Evolutionary conservation across 2,329 filamentous ascomycete genomes (phyloP), one percentile per base, ranked within the genome.

Genomic region (Fusarium sp.): DNA sequence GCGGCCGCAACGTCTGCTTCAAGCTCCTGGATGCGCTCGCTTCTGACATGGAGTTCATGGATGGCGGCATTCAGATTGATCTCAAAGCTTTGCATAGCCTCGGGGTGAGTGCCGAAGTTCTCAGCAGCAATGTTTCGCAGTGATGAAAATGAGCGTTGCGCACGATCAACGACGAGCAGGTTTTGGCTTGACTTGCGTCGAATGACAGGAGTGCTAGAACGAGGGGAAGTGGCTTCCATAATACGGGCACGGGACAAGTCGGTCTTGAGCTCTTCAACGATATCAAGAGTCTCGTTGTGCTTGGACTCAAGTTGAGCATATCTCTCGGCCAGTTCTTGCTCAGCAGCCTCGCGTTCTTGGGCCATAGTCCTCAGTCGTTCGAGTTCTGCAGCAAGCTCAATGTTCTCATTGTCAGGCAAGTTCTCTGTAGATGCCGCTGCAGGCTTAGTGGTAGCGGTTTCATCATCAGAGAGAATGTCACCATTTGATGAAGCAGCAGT

Each of bases 151-250:
- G 94, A 97, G 61, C 96, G 89, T 73, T 97, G 94, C 9, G 95
- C 94, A 57, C 95, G 92, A 79, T 99, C 96, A 67, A 94, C 92
- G 30, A 90, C 89, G 80, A 96, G 89, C 41, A 97, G 85, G 65
- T 92, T 96, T 78, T 97, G 94, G 77, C 93, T 97, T 5, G 94
- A 97, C 82, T 97, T 97, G 74, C 95, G 90, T 67, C 94, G 92
- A 74, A 97, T 94, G 71, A 97, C 89, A n/a, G 91, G 89, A 1
- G 88, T 87, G n/a, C 83, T 85, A 11, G 88, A 85, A 33, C 88
- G 86, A 7, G 88, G 85, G n/a, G 91, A 90, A 0, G 86, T 82
- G 31, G 83, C 81, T 63, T 89, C 85, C 33, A 83, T 82, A 49
- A 83, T 85, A 71, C 90, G 91, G n/a, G 92, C 90, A 77, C 92